Evolutionary conservation across 129 eudicot genomes (phyloP).

Genomic region (Flaveria bidentis): DNA sequence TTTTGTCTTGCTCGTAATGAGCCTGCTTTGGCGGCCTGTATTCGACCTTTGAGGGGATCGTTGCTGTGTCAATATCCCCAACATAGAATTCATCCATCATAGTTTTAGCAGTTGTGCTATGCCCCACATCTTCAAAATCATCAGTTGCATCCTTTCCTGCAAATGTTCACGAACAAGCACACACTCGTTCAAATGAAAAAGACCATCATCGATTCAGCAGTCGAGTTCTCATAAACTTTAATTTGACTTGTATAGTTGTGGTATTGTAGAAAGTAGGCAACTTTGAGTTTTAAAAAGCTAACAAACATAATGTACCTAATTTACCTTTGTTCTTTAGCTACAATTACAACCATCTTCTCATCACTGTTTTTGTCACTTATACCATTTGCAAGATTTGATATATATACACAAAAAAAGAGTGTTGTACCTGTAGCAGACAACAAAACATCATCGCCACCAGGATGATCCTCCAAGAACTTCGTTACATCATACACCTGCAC

Average conservation of each 20-base stretch:
- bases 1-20: slow-evolving; percentile 88
- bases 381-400: neutral
- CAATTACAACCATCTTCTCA: slow-evolving; percentile 11
- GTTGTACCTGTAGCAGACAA: slow-evolving; percentile 78
- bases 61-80: slow-evolving; percentile 73
- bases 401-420: slow-evolving; percentile 8
- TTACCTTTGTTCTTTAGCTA: neutral
- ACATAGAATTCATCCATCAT: slow-evolving; percentile 81
- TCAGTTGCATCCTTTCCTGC: slow-evolving; percentile 95
- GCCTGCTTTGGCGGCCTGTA: slow-evolving; percentile 87
- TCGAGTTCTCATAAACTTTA: neutral
- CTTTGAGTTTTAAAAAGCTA: slow-evolving; percentile 4
- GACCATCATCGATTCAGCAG: neutral
- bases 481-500: slow-evolving; percentile 90
- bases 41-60: slow-evolving; percentile 55
- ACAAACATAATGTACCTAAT: neutral
- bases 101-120: slow-evolving; percentile 79
- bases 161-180: slow-evolving; percentile 21
- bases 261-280: neutral
- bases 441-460: slow-evolving; percentile 95
- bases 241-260: neutral
- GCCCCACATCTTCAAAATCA: slow-evolving; percentile 98
- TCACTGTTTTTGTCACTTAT: neutral
- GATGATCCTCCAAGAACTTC: slow-evolving; percentile 93
- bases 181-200: neutral